Percentiles rank a stretch among this genome's conserved stretches.
These are phyloP conservation scores for Nigrograna mackinnonii DNA, from an alignment of 2,329 filamentous ascomycete species.

Conservation along the genomic window DNA sequence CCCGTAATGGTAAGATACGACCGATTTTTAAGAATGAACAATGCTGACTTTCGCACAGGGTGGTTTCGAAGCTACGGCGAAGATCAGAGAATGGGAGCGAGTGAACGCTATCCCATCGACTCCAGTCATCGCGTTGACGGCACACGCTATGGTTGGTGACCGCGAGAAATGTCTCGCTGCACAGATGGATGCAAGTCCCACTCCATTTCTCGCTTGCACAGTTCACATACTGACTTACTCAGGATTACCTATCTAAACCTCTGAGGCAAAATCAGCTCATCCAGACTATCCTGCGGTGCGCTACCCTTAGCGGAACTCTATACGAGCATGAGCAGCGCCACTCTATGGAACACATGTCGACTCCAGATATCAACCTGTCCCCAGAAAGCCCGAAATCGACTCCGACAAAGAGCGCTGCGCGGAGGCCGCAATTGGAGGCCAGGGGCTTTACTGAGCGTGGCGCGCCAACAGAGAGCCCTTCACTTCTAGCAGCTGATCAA, in stretches of 20 bases:
- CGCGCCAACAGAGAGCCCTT: constrained; percentile 65
- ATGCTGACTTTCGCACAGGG: constrained; percentile 62
- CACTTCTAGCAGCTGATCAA: constrained; percentile 62
- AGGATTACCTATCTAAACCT: constrained; percentile 93
- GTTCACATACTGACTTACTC: constrained; percentile 14
- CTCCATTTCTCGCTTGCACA: neutral
- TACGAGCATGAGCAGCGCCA: constrained; percentile 66
- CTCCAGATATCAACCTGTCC: constrained; percentile 43
- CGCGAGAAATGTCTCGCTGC: constrained; percentile 97
- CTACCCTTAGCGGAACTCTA: constrained; percentile 82
- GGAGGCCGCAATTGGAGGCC: constrained; percentile 60
- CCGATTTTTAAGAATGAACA: neutral
- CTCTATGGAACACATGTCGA: constrained; percentile 21
- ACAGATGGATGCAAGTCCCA: constrained; percentile 75
- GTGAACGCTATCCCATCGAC: constrained; percentile 79
- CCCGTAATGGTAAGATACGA: constrained; percentile 80
- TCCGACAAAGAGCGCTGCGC: constrained; percentile 16
- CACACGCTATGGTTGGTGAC: constrained; percentile 98
- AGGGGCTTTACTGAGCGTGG: constrained; percentile 73
- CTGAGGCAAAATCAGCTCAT: constrained; percentile 97
- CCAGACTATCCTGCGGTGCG: constrained; percentile 96
- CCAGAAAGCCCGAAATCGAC: constrained; percentile 12
- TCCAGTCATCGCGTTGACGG: constrained; percentile 94
- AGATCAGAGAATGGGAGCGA: constrained; percentile 93
- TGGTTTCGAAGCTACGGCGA: constrained; percentile 94